These are phyloP conservation scores for Dryadomyces quercus-mongolicae DNA, from an alignment of 2,329 filamentous ascomycete genomes.

Conservation along the genomic window DNA sequence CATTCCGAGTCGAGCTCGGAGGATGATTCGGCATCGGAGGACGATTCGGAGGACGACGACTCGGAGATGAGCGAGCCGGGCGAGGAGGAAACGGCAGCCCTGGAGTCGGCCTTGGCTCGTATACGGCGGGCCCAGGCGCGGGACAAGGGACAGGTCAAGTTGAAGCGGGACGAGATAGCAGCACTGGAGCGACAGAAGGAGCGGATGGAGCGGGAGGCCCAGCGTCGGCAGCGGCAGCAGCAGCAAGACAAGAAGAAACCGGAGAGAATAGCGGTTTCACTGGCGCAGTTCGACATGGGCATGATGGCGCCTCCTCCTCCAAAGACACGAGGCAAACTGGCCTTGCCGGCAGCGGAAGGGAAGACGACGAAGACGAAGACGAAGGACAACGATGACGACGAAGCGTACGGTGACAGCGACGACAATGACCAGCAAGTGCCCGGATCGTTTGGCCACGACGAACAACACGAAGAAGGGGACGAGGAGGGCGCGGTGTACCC, in stretches of 20 bases:
- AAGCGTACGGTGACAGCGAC: not conserved
- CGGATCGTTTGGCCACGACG: conserved; percentile 19
- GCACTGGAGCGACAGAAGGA: conserved; percentile 60
- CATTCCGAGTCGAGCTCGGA: conserved; percentile 19
- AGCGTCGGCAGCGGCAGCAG: conserved; percentile 12
- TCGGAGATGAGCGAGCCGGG: conserved; percentile 27
- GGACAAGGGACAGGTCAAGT: conserved; percentile 66
- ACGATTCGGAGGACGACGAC: conserved; percentile 28
- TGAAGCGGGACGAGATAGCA: conserved; percentile 68
- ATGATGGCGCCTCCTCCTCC: conserved; percentile 9
- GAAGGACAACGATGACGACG: conserved; percentile 15
- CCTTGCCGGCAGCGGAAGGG: not conserved
- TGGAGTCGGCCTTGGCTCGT: conserved; percentile 66
- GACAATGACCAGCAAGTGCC: conserved; percentile 10
- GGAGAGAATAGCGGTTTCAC: conserved; percentile 38
- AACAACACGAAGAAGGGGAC: conserved; percentile 3
- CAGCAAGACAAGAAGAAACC: conserved; percentile 28
- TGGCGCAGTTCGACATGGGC: conserved; percentile 33
- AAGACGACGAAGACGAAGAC: conserved; percentile 12
- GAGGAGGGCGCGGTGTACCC: conserved; percentile 26
- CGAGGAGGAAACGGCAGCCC: conserved; percentile 52
- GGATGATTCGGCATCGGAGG: conserved; percentile 18
- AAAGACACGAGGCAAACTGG: not conserved
- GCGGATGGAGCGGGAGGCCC: conserved; percentile 39
- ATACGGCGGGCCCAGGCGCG: conserved; percentile 67